Percentiles rank a stretch among this genome's conserved stretches.
These are phyloP conservation scores for Penicillium sp. DNA, from an alignment of 2,329 filamentous ascomycete species.

Conservation along the genomic window DNA sequence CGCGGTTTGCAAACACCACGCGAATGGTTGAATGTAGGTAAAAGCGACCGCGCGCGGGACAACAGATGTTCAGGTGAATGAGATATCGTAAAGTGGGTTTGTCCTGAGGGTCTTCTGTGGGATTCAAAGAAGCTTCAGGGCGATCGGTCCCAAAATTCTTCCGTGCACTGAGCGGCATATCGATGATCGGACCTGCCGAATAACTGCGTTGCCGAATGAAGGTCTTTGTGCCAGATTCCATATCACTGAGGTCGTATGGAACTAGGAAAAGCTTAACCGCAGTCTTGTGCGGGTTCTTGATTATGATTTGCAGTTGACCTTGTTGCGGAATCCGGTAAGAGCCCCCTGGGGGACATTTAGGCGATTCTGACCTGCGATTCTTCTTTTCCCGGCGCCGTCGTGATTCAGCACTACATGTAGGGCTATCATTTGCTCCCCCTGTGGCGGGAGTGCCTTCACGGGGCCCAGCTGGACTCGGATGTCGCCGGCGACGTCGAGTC, in stretches of 20 bases:
- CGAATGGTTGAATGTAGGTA: slow-evolving; percentile 90
- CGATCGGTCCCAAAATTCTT: slow-evolving; percentile 50
- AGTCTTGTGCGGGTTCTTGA: slow-evolving; percentile 98
- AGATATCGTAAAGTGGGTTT: slow-evolving; percentile 82
- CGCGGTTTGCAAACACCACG: slow-evolving; percentile 93
- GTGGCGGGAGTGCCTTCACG: slow-evolving; percentile 6
- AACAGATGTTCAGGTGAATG: slow-evolving; percentile 90
- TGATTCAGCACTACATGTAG: slow-evolving; percentile 29
- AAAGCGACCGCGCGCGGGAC: slow-evolving; percentile 74
- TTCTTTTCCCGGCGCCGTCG: slow-evolving; percentile 53
- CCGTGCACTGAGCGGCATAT: slow-evolving; percentile 55
- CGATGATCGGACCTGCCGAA: slow-evolving; percentile 79
- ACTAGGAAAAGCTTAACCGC: slow-evolving; percentile 94
- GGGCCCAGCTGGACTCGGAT: slow-evolving; percentile 29
- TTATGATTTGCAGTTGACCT: slow-evolving; percentile 91
- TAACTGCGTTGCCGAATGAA: slow-evolving; percentile 94
- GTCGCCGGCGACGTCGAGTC: slow-evolving; percentile 40
- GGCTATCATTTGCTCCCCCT: slow-evolving; percentile 12
- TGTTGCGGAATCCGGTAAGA: slow-evolving; percentile 92
- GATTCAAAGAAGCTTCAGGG: slow-evolving; percentile 52
- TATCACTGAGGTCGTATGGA: slow-evolving; percentile 86
- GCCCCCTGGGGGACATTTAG: slow-evolving; percentile 74
- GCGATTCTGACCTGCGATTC: slow-evolving; percentile 58
- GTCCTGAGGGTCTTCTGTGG: slow-evolving; percentile 37
- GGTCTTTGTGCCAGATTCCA: slow-evolving; percentile 92